Conservation (phyloP, 306 rosid genomes). For the Cucurbita pepo region DNA sequence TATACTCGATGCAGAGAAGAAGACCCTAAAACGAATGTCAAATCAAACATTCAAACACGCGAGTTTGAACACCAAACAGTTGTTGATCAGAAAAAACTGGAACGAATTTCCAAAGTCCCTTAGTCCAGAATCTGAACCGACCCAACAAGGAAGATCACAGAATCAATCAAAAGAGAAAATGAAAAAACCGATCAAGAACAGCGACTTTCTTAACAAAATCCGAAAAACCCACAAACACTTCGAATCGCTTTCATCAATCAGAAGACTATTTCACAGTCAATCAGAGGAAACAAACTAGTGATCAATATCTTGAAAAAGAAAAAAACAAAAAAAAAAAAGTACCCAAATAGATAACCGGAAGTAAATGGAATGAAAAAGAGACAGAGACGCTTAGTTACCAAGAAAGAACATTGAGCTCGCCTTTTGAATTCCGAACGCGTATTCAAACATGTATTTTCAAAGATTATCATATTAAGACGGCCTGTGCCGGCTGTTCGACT, state of each 20-base stretch:
- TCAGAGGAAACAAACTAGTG: neutral
- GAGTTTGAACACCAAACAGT: neutral
- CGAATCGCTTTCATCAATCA: neutral
- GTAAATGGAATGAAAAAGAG: neutral
- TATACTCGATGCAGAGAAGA: conserved; percentile 14
- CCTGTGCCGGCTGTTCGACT: conserved; percentile 57
- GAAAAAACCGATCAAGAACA: neutral
- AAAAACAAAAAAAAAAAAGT: neutral
- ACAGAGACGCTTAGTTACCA: neutral
- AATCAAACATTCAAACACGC: neutral
- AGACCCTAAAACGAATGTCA: neutral
- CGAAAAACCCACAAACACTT: neutral
- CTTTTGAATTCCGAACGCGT: conserved; percentile 58
- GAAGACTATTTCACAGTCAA: neutral
- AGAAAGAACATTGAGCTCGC: neutral
- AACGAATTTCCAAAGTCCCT: neutral
- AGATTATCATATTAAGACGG: conserved; percentile 21
- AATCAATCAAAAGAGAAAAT: neutral
- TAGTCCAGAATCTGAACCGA: neutral
- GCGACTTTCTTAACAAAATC: neutral
- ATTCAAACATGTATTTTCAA: conserved; percentile 18
- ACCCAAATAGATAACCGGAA: conserved; percentile 8
- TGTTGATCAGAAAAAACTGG: neutral
- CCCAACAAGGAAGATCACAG: neutral
- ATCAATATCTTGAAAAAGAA: neutral